These are phyloP conservation scores for Chaetomium sp. DNA, from an alignment of 2,329 filamentous ascomycete genomes.

Conservation along the genomic window DNA sequence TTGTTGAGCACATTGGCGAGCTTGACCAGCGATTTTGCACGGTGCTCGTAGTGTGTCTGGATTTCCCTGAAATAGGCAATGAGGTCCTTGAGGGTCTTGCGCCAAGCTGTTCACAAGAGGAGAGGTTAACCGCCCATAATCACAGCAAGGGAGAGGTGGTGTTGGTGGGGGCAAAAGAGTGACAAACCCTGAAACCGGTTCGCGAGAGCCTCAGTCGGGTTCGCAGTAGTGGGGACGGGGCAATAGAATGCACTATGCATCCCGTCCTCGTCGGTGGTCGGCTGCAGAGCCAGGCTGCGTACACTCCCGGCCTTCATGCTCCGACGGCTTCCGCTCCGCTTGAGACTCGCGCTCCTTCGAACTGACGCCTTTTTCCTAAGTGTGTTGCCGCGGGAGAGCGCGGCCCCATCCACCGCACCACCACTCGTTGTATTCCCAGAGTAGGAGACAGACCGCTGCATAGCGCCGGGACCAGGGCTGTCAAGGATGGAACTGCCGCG, in stretches of 20 bases:
- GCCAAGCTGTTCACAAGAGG: constrained; percentile 61
- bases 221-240: constrained; percentile 80
- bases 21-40: constrained; percentile 74
- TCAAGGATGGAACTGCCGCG: constrained; percentile 60
- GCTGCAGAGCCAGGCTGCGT: constrained; percentile 67
- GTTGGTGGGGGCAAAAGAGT: background rate
- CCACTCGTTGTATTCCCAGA: constrained; percentile 44
- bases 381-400: constrained; percentile 55
- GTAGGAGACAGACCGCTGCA: constrained; percentile 4
- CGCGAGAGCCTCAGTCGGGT: constrained; percentile 80
- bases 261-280: constrained; percentile 60
- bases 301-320: constrained; percentile 85
- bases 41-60: constrained; percentile 79
- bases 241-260: constrained; percentile 81
- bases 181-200: constrained; percentile 78
- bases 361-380: constrained; percentile 84
- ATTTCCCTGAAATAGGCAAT: constrained; percentile 93
- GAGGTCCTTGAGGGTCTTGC: constrained; percentile 89
- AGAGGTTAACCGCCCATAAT: constrained; percentile 11
- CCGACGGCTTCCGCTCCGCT: constrained; percentile 70
- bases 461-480: constrained; percentile 30
- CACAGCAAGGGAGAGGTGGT: background rate
- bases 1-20: constrained; percentile 81
- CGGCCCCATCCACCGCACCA: constrained; percentile 32
- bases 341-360: constrained; percentile 65